Conservation (phyloP, 129 eudicot genomes). For the Chrysanthemum makinoi region DNA sequence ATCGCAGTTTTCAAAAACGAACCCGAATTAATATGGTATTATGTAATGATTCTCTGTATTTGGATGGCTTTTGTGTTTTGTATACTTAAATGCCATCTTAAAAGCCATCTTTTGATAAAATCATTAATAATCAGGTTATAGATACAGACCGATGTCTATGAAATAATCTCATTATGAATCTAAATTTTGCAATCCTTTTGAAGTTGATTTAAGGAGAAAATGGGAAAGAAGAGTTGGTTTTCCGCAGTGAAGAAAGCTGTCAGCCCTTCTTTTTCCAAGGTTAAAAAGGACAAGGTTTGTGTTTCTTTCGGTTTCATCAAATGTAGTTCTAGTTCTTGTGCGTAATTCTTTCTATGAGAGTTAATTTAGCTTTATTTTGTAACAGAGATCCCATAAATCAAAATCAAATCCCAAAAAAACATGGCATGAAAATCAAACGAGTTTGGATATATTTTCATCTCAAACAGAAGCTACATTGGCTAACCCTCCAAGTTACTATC, state of each 20-base stretch:
- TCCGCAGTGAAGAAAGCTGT: constrained; percentile 64
- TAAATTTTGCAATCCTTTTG: constrained; percentile 8
- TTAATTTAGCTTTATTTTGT: not conserved
- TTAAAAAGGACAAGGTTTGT: constrained; percentile 45
- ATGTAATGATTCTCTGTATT: too few species aligned
- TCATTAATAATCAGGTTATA: too few species aligned
- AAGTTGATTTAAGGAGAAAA: constrained; percentile 46
- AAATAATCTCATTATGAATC: too few species aligned
- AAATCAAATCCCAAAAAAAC: constrained; percentile 40
- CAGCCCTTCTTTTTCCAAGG: constrained; percentile 45
- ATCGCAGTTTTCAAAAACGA: too few species aligned
- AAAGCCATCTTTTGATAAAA: too few species aligned
- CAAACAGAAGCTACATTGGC: constrained; percentile 30
- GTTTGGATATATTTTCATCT: constrained; percentile 26
- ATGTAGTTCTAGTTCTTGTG: not conserved
- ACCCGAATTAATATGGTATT: too few species aligned
- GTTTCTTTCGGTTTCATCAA: constrained; percentile 4
- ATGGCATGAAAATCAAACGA: constrained; percentile 46
- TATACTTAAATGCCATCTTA: too few species aligned
- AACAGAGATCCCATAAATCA: constrained; percentile 47
- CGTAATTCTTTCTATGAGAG: not conserved
- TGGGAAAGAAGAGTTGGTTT: constrained; percentile 82
- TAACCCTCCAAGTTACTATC: constrained; percentile 29
- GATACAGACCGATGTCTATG: too few species aligned
- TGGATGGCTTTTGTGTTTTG: too few species aligned